A percentile compares a stretch with the other conserved stretches of the same genome.
Evolutionary conservation across 2,329 filamentous ascomycete genomes (phyloP).

Genomic region (Monilinia laxa): DNA sequence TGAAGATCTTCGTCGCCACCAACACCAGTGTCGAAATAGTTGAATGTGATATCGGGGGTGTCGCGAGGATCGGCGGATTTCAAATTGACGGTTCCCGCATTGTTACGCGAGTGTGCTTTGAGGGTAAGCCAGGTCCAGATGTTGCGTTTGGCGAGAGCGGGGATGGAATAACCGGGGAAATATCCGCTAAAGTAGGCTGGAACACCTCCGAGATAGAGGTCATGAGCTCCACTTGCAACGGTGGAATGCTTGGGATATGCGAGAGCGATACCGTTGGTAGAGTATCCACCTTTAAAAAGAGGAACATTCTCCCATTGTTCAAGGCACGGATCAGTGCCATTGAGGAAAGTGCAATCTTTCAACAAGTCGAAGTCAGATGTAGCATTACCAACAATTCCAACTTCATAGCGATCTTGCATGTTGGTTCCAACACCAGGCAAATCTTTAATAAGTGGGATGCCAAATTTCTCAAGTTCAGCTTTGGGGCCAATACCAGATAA

Average conservation of each 20-base stretch:
- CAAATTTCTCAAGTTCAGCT: constrained; percentile 42
- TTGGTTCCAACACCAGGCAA: constrained; percentile 63
- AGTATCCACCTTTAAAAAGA: constrained; percentile 28
- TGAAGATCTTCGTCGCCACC: constrained; percentile 25
- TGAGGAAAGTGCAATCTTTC: constrained; percentile 40
- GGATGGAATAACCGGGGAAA: constrained; percentile 46
- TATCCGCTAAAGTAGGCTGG: constrained; percentile 31
- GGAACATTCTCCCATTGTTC: constrained; percentile 32
- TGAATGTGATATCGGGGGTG: constrained; percentile 60
- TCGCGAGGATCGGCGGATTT: constrained; percentile 62
- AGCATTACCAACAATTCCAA: constrained; percentile 46
- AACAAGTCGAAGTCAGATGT: constrained; percentile 44
- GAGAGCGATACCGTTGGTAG: constrained; percentile 51
- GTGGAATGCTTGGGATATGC: constrained; percentile 31
- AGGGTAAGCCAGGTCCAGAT: constrained; percentile 25
- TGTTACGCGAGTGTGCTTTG: constrained; percentile 62
- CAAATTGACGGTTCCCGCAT: constrained; percentile 60
- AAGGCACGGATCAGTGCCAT: constrained; percentile 43
- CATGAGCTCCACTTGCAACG: constrained; percentile 5
- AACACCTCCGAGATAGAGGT: constrained; percentile 25
- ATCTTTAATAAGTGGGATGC: constrained; percentile 54
- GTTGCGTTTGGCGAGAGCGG: constrained; percentile 40
- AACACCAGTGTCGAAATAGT: constrained; percentile 49
- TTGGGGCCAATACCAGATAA: constrained; percentile 46
- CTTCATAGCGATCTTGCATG: constrained; percentile 54